Evolutionary conservation across 352 stramenopile species (phyloP), one percentile per base, ranked within the genome.

Genomic region (Thraustotheca clavata): DNA sequence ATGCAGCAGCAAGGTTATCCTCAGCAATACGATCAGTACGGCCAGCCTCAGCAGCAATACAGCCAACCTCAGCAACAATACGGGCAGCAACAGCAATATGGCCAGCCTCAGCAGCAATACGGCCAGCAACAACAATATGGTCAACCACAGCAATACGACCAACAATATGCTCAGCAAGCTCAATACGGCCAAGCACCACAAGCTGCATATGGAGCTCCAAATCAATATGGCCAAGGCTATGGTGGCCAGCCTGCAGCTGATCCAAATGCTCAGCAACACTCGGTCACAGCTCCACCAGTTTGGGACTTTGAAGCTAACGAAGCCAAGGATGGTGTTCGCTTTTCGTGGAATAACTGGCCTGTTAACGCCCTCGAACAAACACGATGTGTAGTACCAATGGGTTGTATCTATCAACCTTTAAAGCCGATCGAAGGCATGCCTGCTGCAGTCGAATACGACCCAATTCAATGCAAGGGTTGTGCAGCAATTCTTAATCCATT

Each of bases 311-410:
- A 91, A 61, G 85, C 68, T 33, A 76, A 86, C 46, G 85, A 94
- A 67, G 80, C 80, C 49, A 89, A 89, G 67, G 93, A 98, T 69
- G 97, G 96, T 52, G 81, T 98, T 49, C 94, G 97, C 41, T 98
- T 99, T 69, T 98, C 91, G 48, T 99, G 97, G 87, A 98, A 99
- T 77, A 96, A 89, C 62, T 99, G 97, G 96, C 97, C 97, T 34
- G 96, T 84, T 67, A 97, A 88, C 41, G 92, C 97, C 49, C 81
- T 99, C 48, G 97, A 99, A 81, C 96, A 98, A 38, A 99, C 95
- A 29, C 86, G 96, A 18, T 96, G 92, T 65, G 96, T 99, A n/a
- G 95, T 98, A 34, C 97, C 97, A 16, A 86, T 98, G 31, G 85
- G 85, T 41, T 90, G 81, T 62, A 73, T 94, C 32, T 98, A 98